Conservation (phyloP, 495 filamentous ascomycete species). For the Neurospora sublineolata region DNA sequence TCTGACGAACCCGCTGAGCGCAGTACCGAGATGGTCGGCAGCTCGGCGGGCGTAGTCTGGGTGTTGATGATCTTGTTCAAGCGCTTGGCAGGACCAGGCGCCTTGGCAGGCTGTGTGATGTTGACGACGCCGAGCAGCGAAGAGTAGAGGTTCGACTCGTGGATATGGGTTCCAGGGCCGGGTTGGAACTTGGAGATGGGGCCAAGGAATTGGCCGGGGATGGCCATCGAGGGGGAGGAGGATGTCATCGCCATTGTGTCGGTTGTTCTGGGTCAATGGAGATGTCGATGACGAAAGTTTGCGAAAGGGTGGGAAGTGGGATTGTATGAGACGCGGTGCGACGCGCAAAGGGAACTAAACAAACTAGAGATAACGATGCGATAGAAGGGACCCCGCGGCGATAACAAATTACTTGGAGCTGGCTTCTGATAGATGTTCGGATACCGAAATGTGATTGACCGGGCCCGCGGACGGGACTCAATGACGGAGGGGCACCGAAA, state of each 20-base stretch:
- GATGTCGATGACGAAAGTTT: not conserved
- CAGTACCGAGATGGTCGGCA: slow-evolving; percentile 29
- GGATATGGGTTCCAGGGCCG: slow-evolving; percentile 74
- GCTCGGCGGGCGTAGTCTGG: slow-evolving; percentile 18
- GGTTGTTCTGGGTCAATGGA: not conserved
- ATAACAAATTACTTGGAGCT: not conserved
- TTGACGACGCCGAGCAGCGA: slow-evolving; percentile 55
- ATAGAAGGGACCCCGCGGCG: not conserved
- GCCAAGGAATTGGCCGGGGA: slow-evolving; percentile 72
- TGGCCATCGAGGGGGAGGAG: slow-evolving; percentile 22
- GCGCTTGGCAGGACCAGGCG: slow-evolving; percentile 44
- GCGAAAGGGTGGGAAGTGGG: not conserved
- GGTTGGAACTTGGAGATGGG: slow-evolving; percentile 49
- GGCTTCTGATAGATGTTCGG: not conserved
- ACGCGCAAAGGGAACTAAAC: not conserved
- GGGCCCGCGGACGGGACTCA: not conserved
- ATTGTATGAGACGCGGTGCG: not conserved
- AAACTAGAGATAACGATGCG: not conserved
- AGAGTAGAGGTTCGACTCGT: slow-evolving; percentile 57
- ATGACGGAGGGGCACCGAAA: not conserved
- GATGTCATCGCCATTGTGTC: slow-evolving; percentile 11
- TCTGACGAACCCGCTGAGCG: slow-evolving; percentile 21
- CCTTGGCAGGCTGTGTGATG: slow-evolving; percentile 36
- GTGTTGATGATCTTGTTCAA: slow-evolving; percentile 40
- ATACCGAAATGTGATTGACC: not conserved